Evolutionary conservation across 176 grass and related monocot genomes (phyloP).

Genomic region (Poa annua): DNA sequence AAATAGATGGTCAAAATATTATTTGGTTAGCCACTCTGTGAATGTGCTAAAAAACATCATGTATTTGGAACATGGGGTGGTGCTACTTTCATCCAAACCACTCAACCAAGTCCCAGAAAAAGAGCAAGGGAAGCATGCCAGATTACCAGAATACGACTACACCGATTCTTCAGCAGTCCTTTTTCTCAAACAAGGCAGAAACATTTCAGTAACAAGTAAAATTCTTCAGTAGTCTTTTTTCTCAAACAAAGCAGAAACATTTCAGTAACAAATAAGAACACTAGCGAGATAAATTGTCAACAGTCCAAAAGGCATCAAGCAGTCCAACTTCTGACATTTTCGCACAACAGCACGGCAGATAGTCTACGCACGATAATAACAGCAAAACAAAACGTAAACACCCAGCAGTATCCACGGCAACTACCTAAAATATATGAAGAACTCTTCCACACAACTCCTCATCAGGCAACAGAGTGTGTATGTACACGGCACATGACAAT

Average conservation of each 20-base stretch:
- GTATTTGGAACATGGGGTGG: not conserved
- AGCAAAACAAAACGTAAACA: not conserved
- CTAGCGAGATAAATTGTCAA: not conserved
- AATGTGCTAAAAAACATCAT: not conserved
- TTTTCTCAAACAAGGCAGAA: no score
- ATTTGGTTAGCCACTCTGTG: not conserved
- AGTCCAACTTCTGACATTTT: not conserved
- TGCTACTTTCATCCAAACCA: not conserved
- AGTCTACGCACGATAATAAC: not conserved
- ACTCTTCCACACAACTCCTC: not conserved
- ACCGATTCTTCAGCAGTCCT: no score
- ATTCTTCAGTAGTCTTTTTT: not conserved
- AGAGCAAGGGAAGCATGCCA: no score
- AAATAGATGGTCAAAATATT: not conserved
- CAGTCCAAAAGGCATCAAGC: not conserved
- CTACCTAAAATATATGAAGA: constrained; percentile 27
- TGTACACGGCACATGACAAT: constrained; percentile 42
- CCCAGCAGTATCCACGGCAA: constrained; percentile 25
- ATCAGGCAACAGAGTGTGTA: constrained; percentile 26
- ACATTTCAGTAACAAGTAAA: no score
- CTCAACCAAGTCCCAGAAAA: not conserved
- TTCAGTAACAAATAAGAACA: not conserved
- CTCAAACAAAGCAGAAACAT: not conserved
- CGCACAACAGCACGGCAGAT: not conserved
- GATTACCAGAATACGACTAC: not conserved